A percentile compares a stretch with the other conserved stretches of the same genome.
Conservation (phyloP, 2,329 filamentous ascomycete genomes). For the Penicillium polonicum region DNA sequence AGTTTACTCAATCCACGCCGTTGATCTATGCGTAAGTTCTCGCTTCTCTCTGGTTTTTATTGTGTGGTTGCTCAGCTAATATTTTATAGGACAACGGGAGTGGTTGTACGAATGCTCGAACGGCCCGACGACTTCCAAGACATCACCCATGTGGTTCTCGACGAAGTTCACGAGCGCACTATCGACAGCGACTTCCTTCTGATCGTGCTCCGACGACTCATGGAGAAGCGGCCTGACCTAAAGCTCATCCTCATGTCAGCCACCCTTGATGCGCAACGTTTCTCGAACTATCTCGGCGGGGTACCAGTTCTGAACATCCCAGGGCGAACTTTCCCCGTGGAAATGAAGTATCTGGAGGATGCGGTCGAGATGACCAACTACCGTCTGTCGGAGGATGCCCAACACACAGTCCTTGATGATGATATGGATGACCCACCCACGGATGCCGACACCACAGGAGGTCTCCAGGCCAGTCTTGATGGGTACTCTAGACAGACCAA, state of each 20-base stretch:
- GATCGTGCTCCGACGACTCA: slow-evolving; percentile 82
- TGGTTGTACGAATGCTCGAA: slow-evolving; percentile 98
- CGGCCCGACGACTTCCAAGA: slow-evolving; percentile 81
- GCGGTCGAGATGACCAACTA: slow-evolving; percentile 85
- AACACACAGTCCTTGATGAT: slow-evolving; percentile 41
- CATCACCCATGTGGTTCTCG: slow-evolving; percentile 91
- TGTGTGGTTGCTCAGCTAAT: slow-evolving; percentile 1
- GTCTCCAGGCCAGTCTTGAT: slow-evolving; percentile 64
- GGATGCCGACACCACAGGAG: slow-evolving; percentile 49
- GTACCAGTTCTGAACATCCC: slow-evolving; percentile 89
- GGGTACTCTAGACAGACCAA: slow-evolving; percentile 75
- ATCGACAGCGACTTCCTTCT: slow-evolving; percentile 97
- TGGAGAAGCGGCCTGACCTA: slow-evolving; percentile 73
- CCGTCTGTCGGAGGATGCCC: slow-evolving; percentile 60
- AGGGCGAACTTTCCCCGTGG: slow-evolving; percentile 88
- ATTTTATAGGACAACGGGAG: slow-evolving; percentile 60
- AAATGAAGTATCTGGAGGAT: slow-evolving; percentile 86
- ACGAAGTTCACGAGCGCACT: slow-evolving; percentile 93
- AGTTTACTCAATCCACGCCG: slow-evolving; percentile 75
- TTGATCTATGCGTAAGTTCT: slow-evolving; percentile 76
- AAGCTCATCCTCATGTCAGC: slow-evolving; percentile 98
- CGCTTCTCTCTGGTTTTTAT: not conserved
- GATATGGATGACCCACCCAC: slow-evolving; percentile 50
- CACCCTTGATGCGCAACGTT: slow-evolving; percentile 87
- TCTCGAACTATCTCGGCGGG: slow-evolving; percentile 81